Conservation (phyloP, 192 early-diverging fungal genomes). For the Spizellomyces punctatus region DNA sequence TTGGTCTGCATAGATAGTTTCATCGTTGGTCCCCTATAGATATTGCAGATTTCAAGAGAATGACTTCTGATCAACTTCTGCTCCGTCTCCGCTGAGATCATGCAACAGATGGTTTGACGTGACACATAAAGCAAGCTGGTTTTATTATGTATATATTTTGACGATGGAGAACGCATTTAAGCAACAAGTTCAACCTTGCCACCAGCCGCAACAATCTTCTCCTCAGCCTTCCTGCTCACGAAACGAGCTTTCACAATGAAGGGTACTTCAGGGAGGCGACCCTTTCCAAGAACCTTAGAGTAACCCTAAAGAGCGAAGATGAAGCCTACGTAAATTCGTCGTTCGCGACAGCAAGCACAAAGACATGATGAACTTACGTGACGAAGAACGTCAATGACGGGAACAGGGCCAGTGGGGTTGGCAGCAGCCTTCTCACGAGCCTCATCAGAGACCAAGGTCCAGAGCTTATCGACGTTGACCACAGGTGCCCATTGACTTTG, state of each 20-base stretch:
- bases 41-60: no score
- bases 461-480: constrained; percentile 94
- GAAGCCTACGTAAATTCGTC: neutral
- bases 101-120: no score
- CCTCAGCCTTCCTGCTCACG: constrained; percentile 90
- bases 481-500: constrained; percentile 84
- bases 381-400: constrained; percentile 87
- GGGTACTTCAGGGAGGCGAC: constrained; percentile 82
- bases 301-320: constrained; percentile 63
- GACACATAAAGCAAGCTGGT: no score
- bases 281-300: constrained; percentile 97
- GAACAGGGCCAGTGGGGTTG: constrained; percentile 82
- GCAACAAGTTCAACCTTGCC: constrained; percentile 69
- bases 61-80: no score
- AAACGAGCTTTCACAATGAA: constrained; percentile 95
- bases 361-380: constrained; percentile 40
- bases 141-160: neutral
- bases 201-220: constrained; percentile 98
- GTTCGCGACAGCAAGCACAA: neutral
- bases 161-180: constrained; percentile 28
- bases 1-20: no score
- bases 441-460: constrained; percentile 87
- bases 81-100: no score
- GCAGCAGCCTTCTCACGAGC: constrained; percentile 76
- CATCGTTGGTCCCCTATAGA: no score